Evolutionary conservation across 2,329 filamentous ascomycete genomes (phyloP), one percentile per base, ranked within the genome.

Genomic region (Penicillium griseofulvum): DNA sequence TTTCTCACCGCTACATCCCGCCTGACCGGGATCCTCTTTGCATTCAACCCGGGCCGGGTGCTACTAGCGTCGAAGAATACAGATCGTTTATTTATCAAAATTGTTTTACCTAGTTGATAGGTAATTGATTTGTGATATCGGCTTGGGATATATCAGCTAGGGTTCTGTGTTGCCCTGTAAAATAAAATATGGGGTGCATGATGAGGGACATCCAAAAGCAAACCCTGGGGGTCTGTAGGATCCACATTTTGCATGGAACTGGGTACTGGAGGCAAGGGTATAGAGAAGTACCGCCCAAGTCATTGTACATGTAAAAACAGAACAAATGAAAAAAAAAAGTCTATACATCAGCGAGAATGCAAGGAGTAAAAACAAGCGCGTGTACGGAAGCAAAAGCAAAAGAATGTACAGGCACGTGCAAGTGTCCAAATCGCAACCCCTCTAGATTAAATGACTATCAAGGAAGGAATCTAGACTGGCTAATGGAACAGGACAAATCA

Each of bases 371-470:
- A 39, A 42, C 33, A 33, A 28, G 44, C 19, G 38, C 37, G 44
- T 41, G 29, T 46, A 34, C 45, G 38, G 49, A 43, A 45, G 41
- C 22, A 34, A 47, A 34, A 38, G 46, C 39, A n/a, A 45, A 45
- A 34, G 44, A 42, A 52, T 56, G 56, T 54, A 55, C 47, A 53
- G 37, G 36, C 24, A 54, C 54, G 36, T 46, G 38, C 29, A 55
- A 45, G 46, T 16, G 22, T 49, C 53, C 58, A 58, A 57, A 62
- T 57, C 57, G 42, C 50, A 54, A 55, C 51, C 59, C 56, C 54
- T 65, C 63, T 69, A 65, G 63, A 70, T 71, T 68, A 56, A 60
- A 66, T 64, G 61, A 19, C 65, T 69, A 70, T 67, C 66, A 52
- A 64, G 58, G 64, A 64, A 59, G 59, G 61, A 57, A 61, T 64